These are phyloP conservation scores for Metschnikowia orientalis DNA, from an alignment of 805 yeast genomes.

Conservation along the genomic window DNA sequence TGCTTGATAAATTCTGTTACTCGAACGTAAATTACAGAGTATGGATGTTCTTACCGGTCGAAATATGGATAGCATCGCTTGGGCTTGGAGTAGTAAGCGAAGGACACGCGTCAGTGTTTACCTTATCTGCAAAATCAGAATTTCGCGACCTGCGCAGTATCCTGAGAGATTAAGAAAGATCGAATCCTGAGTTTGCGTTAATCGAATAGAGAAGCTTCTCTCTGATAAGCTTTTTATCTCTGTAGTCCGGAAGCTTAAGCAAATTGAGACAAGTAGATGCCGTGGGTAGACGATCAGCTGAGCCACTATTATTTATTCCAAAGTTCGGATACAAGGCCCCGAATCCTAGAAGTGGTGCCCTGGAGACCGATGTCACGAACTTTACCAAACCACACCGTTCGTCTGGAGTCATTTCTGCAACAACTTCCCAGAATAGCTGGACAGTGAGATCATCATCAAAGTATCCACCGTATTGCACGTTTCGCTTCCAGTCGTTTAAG, in stretches of 20 bases:
- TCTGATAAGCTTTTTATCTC: constrained; percentile 36
- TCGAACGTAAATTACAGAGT: too few relatives aligned
- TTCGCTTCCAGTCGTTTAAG: constrained; percentile 58
- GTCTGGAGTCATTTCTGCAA: constrained; percentile 60
- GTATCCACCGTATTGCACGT: constrained; percentile 58
- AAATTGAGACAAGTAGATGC: constrained; percentile 92
- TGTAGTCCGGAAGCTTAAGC: constrained; percentile 80
- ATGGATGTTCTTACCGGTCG: too few relatives aligned
- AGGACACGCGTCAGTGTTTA: too few relatives aligned
- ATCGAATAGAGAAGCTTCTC: constrained; percentile 74
- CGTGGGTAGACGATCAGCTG: constrained; percentile 67
- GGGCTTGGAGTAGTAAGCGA: too few relatives aligned
- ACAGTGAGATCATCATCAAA: constrained; percentile 55
- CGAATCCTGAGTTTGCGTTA: constrained; percentile 81
- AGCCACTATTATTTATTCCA: constrained; percentile 71
- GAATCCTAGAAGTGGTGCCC: constrained; percentile 90
- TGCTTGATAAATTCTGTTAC: too few relatives aligned
- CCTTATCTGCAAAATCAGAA: too few relatives aligned
- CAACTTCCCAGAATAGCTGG: constrained; percentile 65
- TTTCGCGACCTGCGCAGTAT: too few relatives aligned
- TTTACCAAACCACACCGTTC: constrained; percentile 66
- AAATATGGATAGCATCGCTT: too few relatives aligned
- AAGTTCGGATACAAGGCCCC: constrained; percentile 58
- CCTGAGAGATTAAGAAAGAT: constrained; percentile 48
- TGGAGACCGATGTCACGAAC: constrained; percentile 88